Evolutionary conservation across 1,139 yeast genomes (phyloP), one percentile per base, ranked within the genome.

Genomic region (Kodamaea sp.): DNA sequence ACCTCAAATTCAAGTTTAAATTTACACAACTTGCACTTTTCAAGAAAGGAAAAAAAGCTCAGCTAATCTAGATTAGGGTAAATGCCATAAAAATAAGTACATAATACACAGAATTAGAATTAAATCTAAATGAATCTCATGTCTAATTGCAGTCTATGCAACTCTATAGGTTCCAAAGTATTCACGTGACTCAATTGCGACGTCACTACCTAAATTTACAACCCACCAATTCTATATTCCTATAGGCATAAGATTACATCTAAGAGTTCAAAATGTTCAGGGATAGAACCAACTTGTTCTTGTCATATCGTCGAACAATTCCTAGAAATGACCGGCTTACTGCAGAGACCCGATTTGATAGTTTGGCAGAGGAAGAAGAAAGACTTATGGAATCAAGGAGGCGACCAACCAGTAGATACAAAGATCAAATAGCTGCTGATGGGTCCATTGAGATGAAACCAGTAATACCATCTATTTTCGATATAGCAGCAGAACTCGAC

Each of bases 381-480:
- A 77, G 78, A 4, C 59, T 77, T 28, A 73, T 76, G 50, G 40
- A 44, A 39, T 43, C 52, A 32, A 34, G 60, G 43, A 39, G 53
- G 32, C 23, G 44, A 23, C 35, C 35, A 22, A 28, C 34, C 14
- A 16, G 15, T 25, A 37, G 26, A 10, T 42, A 39, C 31, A 38
- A 37, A 26, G 43, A 43, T 21, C 43, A 43, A 18, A 44, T 42
- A 19, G 52, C 46, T 13, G 41, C 48, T 16, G 52, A 52, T 32
- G 61, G 48, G 5, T 51, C 52, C 4, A 69, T 76, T 29, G 83
- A 73, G 48, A 50, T 78, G 60, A 65, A 66, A 29, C 67, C 76
- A 5, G 62, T 86, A 43, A 90, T 92, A 10, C 97, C 96, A 2
- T 73, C 81, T 22, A 82, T 89, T 61, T 73, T 85, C 37, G 95